phyloP scores from a whole-genome alignment of 2,329 filamentous ascomycete species.

The Neofusicoccum cordaticola region DNA sequence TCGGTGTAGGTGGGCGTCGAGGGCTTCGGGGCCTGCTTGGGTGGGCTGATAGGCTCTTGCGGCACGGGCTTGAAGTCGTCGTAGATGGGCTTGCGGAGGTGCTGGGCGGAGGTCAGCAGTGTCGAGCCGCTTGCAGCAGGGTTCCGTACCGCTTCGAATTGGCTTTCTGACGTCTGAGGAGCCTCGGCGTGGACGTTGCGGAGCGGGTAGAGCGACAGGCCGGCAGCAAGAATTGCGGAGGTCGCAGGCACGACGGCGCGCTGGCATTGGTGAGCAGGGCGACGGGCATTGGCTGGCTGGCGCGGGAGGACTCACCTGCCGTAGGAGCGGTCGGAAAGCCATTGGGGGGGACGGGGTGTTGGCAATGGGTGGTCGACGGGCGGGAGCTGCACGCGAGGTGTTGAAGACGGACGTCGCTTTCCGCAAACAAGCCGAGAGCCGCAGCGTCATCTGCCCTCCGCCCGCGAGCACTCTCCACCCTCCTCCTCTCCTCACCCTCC shows the following conservation, averaged over 20 bases:
- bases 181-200: slow-evolving; percentile 50
- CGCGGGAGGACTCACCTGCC: slow-evolving; percentile 44
- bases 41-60: slow-evolving; percentile 22
- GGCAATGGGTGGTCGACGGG: slow-evolving; percentile 18
- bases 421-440: slow-evolving; percentile 3
- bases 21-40: slow-evolving; percentile 32
- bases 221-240: slow-evolving; percentile 42
- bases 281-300: slow-evolving; percentile 18
- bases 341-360: slow-evolving; percentile 38
- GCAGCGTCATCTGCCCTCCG: slow-evolving; percentile 6
- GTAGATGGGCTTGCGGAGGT: slow-evolving; percentile 67
- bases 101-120: slow-evolving; percentile 14
- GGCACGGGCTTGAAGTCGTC: slow-evolving; percentile 54
- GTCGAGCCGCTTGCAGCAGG: not conserved
- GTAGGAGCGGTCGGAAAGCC: slow-evolving; percentile 53
- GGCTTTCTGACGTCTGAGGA: slow-evolving; percentile 19
- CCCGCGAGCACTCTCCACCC: not conserved
- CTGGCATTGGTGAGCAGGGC: slow-evolving; percentile 33
- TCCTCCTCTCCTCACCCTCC: not conserved
- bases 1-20: slow-evolving; percentile 76
- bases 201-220: slow-evolving; percentile 47
- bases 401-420: slow-evolving; percentile 21
- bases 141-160: not conserved
- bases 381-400: slow-evolving; percentile 21
- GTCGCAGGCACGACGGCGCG: slow-evolving; percentile 49